phyloP scores from a whole-genome alignment of 495 filamentous ascomycete species.

The Hyaloscypha finlandica region DNA sequence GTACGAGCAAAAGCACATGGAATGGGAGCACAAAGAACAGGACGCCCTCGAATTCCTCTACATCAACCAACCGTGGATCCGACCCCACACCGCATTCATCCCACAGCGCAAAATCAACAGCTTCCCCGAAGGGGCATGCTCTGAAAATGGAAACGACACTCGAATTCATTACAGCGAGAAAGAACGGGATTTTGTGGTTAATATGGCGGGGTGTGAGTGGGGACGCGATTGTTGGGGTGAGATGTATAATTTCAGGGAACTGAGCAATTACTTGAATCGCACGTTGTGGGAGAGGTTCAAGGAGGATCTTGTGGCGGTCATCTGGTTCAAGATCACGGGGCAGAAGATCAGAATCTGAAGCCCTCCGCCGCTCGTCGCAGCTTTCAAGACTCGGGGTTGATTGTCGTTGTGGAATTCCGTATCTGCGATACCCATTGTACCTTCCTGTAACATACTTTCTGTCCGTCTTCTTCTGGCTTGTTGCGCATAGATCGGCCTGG shows the following conservation, averaged over 20 bases:
- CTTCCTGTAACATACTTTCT: background rate
- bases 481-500: background rate
- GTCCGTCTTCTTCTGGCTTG: background rate
- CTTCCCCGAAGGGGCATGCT: conserved; percentile 89
- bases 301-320: conserved; percentile 54
- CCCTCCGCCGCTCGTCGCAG: background rate
- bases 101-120: conserved; percentile 92
- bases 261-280: conserved; percentile 84
- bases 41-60: conserved; percentile 94
- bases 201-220: conserved; percentile 98
- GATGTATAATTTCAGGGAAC: conserved; percentile 88
- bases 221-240: conserved; percentile 97
- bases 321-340: conserved; percentile 57
- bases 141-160: conserved; percentile 70
- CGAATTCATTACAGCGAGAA: conserved; percentile 82
- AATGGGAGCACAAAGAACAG: conserved; percentile 99
- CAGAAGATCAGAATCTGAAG: conserved; percentile 51
- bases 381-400: background rate
- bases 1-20: conserved; percentile 99
- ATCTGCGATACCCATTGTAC: conserved; percentile 7
- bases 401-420: background rate
- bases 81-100: conserved; percentile 84
- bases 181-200: conserved; percentile 93
- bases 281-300: conserved; percentile 74
- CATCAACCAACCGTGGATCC: conserved; percentile 87